phyloP scores from a whole-genome alignment of 257 asterid species.

The Solanum dulcamara region DNA sequence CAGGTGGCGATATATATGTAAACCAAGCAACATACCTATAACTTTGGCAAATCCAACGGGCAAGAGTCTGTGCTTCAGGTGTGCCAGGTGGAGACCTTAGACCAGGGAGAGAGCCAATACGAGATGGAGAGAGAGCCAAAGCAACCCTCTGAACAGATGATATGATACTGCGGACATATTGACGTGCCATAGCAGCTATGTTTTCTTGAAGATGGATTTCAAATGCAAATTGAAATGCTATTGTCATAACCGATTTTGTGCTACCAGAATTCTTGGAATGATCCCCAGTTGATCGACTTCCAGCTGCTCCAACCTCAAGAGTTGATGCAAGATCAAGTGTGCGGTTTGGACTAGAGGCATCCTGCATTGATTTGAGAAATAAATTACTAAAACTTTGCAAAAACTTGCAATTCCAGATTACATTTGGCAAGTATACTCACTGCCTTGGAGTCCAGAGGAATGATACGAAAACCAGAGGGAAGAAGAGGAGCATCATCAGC shows the following conservation, averaged over 20 bases:
- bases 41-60: conserved; percentile 92
- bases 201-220: conserved; percentile 82
- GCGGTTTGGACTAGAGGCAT: conserved; percentile 66
- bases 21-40: conserved; percentile 42
- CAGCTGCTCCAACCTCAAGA: conserved; percentile 66
- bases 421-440: conserved; percentile 15
- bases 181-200: conserved; percentile 86
- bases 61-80: conserved; percentile 79
- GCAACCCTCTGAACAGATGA: conserved; percentile 97
- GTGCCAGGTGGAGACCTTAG: conserved; percentile 63
- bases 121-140: conserved; percentile 77
- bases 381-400: neutral
- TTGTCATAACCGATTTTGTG: conserved; percentile 85
- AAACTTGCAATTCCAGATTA: neutral
- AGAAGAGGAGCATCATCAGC: conserved; percentile 96
- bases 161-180: conserved; percentile 77
- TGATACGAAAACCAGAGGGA: conserved; percentile 94
- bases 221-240: conserved; percentile 89
- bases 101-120: conserved; percentile 33
- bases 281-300: conserved; percentile 34
- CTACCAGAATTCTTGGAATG: conserved; percentile 22
- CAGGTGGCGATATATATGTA: neutral
- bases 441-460: conserved; percentile 67
- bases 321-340: conserved; percentile 93
- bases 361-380: conserved; percentile 24